Base-by-base conservation (phyloP, 192 early-diverging fungal genomes). In the Linnemannia hyalina region DNA sequence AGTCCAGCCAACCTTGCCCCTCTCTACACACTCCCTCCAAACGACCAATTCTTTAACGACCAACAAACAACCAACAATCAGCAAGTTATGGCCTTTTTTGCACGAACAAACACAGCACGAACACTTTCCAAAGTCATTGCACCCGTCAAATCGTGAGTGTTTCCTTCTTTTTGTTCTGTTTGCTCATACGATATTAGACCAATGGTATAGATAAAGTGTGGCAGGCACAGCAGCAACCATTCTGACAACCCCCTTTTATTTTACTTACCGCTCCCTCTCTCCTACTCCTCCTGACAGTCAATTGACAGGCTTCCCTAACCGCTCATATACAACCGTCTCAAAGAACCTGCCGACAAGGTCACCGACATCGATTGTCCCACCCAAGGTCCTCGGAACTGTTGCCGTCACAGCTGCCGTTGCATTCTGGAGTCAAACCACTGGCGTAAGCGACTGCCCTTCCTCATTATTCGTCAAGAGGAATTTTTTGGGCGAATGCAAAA, bases 361-460 rank as follows among this genome's bases (percentile, higher is more conserved):
- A 11, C 54, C 75, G 8, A n/a, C 49, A 2, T 73, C 78, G 1
- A 35, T 77, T 32, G 38, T 65, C 0, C 49, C 68, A 15, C 77
- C 65, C 35, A 77, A 75, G 5, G 46, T 63, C 52, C 46, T 80
- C 0, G 75, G 69, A 35, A 73, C 75, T 41, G 36, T 35, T 68
- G 78, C 83, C 32, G 78, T 69, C n/a, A 60, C 52, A 15, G 78
- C 78, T 22, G 74, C 77, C 6, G 78, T 75, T 35, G 74, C 77
- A 6, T 85, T 71, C 83, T 85, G 83, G 83, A 79, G 65, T 9
- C 78, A 80, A 36, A 4, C 74, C 0, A 41, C 82, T 10, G 57
- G 63, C 18, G 82, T 75, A 78, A 78, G 82, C 20, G 10, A 26
- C 7, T 23, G 26, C 35, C 35, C 36, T n/a, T 49, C 38, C 41